Base-by-base conservation (phyloP, 2,329 filamentous ascomycete species). In the Cercospora nicotianae region DNA sequence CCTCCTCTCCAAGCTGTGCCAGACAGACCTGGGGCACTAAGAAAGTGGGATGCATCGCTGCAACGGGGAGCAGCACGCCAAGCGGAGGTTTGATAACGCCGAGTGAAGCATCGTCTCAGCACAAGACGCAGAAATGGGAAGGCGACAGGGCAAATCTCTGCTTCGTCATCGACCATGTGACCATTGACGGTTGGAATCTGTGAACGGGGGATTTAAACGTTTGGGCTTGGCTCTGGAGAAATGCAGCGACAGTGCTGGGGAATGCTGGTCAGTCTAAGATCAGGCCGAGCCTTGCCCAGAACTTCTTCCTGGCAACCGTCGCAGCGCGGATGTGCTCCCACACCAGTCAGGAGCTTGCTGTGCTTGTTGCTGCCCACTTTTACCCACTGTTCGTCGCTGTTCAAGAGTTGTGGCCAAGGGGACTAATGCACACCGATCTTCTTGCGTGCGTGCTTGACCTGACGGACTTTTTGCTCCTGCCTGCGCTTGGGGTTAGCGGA, bases 381-480 rank as follows among this genome's bases (percentile, higher is more conserved):
- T n/a, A 42, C 36, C 36, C 36, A n/a, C 36, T n/a, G 16, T 42
- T n/a, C 7, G 28, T 8, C 10, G 57, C 42, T 8, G 39, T 51
- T 60, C 65, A 69, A 69, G 68, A 65, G 33, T 63, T 59, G 51
- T 28, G 55, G 66, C 69, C 69, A 70, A 70, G 69, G 51, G 64
- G 64, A 36, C 58, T 33, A 66, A 67, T 68, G 64, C 64, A 63
- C 48, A 63, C 64, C 66, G 28, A 42, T 57, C 65, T 67, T 42
- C 61, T 66, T 61, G 39, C 60, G 23, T 60, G 31, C 65, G 53
- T 60, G 65, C 57, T 65, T 64, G 60, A 45, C 39, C n/a, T 57
- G 51, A 58, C 20, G 16, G 42, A 33, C n/a, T 7, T 51, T 20
- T n/a, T 30, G 23, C 26, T 23, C 20, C 7, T 61, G 12, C 5